Conservation (phyloP, 2,329 filamentous ascomycete genomes). For the Paraphoma chrysanthemicola region DNA sequence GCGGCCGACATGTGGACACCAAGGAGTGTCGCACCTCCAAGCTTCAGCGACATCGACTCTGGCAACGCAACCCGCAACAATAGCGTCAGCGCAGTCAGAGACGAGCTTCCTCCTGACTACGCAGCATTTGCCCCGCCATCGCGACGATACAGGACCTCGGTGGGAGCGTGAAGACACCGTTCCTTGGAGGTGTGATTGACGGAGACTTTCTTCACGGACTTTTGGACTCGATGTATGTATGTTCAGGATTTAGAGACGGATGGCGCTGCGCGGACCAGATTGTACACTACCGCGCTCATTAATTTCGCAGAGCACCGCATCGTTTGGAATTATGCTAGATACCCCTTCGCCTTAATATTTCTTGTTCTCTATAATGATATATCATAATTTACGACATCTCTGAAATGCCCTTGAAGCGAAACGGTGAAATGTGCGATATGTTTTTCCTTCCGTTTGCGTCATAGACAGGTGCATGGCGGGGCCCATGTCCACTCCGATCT, state of each 20-base stretch:
- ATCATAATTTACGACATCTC: not conserved
- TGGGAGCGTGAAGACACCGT: constrained; percentile 1
- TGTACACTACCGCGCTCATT: not conserved
- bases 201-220: too few relatives aligned
- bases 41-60: constrained; percentile 6
- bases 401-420: not conserved
- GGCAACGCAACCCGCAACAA: not conserved
- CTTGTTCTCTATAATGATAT: not conserved
- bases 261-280: not conserved
- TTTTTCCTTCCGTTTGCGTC: not conserved
- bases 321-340: constrained; percentile 1
- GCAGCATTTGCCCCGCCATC: constrained; percentile 22
- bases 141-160: constrained; percentile 9
- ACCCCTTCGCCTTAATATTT: not conserved
- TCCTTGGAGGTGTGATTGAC: too few relatives aligned
- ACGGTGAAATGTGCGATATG: not conserved
- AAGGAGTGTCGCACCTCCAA: constrained; percentile 43
- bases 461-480: not conserved
- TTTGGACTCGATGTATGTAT: too few relatives aligned
- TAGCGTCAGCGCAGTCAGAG: constrained; percentile 10
- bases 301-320: not conserved
- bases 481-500: not conserved
- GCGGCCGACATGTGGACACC: constrained; percentile 45
- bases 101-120: constrained; percentile 41
- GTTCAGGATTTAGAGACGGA: too few relatives aligned